phyloP scores from a whole-genome alignment of 106 monocot genomes.

The Vanilla planifolia region DNA sequence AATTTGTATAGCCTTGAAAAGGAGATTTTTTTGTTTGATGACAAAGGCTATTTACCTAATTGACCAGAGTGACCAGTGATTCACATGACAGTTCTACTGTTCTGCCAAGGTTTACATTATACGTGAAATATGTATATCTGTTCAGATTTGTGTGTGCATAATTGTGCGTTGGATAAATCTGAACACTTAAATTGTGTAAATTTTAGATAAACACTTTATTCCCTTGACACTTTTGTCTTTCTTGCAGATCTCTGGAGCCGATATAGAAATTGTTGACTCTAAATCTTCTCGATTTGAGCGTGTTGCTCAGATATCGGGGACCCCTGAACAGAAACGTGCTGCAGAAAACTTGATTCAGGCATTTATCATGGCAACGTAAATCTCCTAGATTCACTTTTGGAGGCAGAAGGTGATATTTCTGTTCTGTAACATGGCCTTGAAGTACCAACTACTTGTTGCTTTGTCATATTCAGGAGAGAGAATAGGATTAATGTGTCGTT shows the following conservation, averaged over 20 bases:
- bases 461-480: not conserved
- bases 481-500: not conserved
- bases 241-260: conserved; percentile 93
- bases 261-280: conserved; percentile 78
- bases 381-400: not conserved
- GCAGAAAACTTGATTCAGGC: conserved; percentile 96
- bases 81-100: too few relatives aligned
- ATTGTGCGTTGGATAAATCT: too few relatives aligned
- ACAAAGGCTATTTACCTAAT: too few relatives aligned
- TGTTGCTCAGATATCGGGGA: conserved; percentile 83
- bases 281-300: conserved; percentile 67
- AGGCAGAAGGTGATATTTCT: not conserved
- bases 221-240: too few relatives aligned
- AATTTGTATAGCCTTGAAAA: too few relatives aligned
- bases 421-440: not conserved
- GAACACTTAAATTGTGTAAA: too few relatives aligned
- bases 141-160: too few relatives aligned
- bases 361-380: conserved; percentile 84
- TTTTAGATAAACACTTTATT: too few relatives aligned
- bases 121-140: too few relatives aligned
- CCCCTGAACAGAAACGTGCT: conserved; percentile 68
- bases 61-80: too few relatives aligned
- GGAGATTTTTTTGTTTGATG: too few relatives aligned
- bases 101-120: too few relatives aligned
- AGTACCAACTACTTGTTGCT: not conserved